Conservation (phyloP, 176 grass and related monocot genomes). For the Coix lacrymajobi region DNA sequence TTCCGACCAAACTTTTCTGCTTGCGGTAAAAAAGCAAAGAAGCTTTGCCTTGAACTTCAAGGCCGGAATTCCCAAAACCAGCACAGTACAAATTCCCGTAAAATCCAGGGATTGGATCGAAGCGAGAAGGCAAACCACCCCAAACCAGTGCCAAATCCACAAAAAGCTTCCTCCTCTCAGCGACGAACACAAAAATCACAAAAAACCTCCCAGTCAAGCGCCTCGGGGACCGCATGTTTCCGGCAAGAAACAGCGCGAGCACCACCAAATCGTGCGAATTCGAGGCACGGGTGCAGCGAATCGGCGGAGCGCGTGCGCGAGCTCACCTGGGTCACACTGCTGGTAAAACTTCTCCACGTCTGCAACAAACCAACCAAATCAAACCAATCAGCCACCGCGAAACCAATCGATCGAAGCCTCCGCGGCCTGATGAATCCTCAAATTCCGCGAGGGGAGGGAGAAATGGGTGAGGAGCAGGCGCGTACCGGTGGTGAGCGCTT, state of each 20-base stretch:
- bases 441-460: neutral
- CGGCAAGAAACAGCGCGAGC: neutral
- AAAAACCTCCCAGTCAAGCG: neutral
- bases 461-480: neutral
- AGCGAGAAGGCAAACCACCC: neutral
- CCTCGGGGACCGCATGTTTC: neutral
- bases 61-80: neutral
- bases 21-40: slow-evolving; percentile 6
- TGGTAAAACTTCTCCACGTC: slow-evolving; percentile 92
- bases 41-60: neutral
- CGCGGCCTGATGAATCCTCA: neutral
- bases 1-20: neutral
- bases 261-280: neutral
- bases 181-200: neutral
- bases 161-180: neutral
- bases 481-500: slow-evolving; percentile 85
- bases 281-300: neutral
- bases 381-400: neutral
- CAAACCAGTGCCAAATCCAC: neutral
- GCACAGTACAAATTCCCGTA: neutral
- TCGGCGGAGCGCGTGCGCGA: neutral
- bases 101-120: neutral
- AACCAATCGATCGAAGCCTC: neutral
- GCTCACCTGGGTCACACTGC: slow-evolving; percentile 87
- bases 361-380: slow-evolving; percentile 41